Evolutionary conservation across 2,329 filamentous ascomycete genomes (phyloP).

Genomic region (Calonectria hawksworthii): DNA sequence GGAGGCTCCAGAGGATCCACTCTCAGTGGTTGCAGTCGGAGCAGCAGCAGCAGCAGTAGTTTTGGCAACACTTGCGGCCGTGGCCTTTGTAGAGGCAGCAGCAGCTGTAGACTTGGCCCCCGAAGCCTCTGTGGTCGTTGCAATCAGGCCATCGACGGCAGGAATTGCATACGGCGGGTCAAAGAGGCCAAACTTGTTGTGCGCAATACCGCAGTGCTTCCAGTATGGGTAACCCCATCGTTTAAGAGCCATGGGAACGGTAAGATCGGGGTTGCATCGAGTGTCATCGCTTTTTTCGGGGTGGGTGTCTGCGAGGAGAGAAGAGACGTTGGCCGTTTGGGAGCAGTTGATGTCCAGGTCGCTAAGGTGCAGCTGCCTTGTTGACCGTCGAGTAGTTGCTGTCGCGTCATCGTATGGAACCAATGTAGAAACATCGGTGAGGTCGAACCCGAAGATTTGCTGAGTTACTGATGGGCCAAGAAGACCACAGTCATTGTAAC

Average conservation of each 20-base stretch:
- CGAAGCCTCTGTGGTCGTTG: background rate
- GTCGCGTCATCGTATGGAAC: background rate
- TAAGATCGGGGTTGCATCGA: background rate
- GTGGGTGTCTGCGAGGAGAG: background rate
- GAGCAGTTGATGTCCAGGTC: background rate
- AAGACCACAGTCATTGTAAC: background rate
- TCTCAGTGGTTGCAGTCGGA: background rate
- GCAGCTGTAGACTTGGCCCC: background rate
- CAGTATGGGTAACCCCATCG: slow-evolving; percentile 2
- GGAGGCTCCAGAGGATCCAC: background rate
- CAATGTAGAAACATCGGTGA: background rate
- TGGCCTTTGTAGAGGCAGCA: background rate
- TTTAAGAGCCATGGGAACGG: background rate
- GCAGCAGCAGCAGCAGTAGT: background rate
- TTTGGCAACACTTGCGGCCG: background rate
- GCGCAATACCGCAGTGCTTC: slow-evolving; percentile 3
- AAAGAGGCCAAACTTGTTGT: slow-evolving; percentile 9
- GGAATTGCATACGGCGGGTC: slow-evolving; percentile 17
- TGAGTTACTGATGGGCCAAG: background rate
- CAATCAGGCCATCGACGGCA: background rate
- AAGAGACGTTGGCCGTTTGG: background rate
- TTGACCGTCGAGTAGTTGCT: background rate
- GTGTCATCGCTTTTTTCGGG: slow-evolving; percentile 5
- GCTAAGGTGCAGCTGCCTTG: background rate
- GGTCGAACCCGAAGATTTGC: background rate